Evolutionary conservation across 257 asterid species (phyloP).

Genomic region (Anisodus tanguticus): DNA sequence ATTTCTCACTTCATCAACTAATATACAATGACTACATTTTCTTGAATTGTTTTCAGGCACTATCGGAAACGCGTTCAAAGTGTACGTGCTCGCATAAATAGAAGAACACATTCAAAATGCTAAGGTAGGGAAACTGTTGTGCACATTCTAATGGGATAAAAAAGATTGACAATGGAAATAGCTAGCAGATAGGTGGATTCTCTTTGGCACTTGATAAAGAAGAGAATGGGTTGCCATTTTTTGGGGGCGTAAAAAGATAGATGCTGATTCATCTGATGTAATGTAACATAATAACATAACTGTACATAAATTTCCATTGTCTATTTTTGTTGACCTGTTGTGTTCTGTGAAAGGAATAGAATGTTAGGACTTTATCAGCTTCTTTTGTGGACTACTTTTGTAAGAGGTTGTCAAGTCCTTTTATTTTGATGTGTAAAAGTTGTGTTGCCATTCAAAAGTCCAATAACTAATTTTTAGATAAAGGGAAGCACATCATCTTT

Average conservation of each 20-base stretch:
- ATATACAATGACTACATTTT: not conserved
- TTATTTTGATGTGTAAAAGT: not conserved
- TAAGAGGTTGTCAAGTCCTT: not conserved
- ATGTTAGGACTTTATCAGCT: not conserved
- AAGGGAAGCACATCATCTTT: not conserved
- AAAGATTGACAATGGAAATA: constrained; percentile 22
- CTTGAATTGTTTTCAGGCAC: constrained; percentile 44
- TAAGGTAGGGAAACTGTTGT: constrained; percentile 26
- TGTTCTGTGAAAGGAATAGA: constrained; percentile 7
- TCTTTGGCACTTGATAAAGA: constrained; percentile 6
- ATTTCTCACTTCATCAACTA: not conserved
- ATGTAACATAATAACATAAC: not conserved
- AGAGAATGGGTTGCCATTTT: constrained; percentile 28
- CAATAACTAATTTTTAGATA: not conserved
- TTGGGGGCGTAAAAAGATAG: constrained; percentile 18
- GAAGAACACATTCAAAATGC: constrained; percentile 36
- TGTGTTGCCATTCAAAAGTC: not conserved
- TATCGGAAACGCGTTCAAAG: constrained; percentile 60
- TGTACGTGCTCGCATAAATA: constrained; percentile 58
- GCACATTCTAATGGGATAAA: constrained; percentile 17
- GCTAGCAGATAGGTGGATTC: constrained; percentile 19
- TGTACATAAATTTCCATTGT: constrained; percentile 30
- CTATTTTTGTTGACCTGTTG: not conserved
- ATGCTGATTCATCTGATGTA: not conserved
- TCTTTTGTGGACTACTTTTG: not conserved